A percentile compares a stretch with the other conserved stretches of the same genome.
phyloP scores from a whole-genome alignment of 306 rosid species.

The Begonia masoniana region DNA sequence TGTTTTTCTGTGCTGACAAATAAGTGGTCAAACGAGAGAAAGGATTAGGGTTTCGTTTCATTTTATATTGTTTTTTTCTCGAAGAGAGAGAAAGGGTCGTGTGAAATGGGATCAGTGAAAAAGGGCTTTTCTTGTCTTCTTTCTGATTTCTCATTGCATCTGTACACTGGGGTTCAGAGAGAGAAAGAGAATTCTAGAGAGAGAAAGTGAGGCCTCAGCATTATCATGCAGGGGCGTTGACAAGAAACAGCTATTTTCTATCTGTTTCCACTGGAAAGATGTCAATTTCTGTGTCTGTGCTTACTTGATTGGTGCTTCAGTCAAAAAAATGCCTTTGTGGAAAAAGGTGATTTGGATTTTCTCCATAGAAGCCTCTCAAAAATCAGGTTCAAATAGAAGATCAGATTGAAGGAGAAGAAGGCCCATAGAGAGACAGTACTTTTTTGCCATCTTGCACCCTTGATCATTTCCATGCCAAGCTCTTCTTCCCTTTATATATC shows the following conservation, averaged over 20 bases:
- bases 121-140: slow-evolving; percentile 40
- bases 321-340: too few relatives aligned
- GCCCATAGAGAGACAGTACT: not conserved
- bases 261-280: slow-evolving; percentile 20
- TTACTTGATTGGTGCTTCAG: not conserved
- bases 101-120: slow-evolving; percentile 30
- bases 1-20: slow-evolving; percentile 33
- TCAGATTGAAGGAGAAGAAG: not conserved
- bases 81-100: slow-evolving; percentile 14
- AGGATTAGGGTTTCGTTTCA: slow-evolving; percentile 17
- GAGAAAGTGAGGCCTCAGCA: slow-evolving; percentile 5
- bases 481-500: slow-evolving; percentile 5
- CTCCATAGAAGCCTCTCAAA: not conserved
- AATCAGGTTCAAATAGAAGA: not conserved
- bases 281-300: slow-evolving; percentile 16
- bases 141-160: slow-evolving; percentile 15
- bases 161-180: slow-evolving; percentile 23
- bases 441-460: not conserved
- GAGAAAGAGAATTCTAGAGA: slow-evolving; percentile 16
- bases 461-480: slow-evolving; percentile 19
- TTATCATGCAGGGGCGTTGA: slow-evolving; percentile 58
- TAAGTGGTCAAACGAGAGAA: slow-evolving; percentile 17
- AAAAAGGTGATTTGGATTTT: too few relatives aligned
- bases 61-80: not conserved
- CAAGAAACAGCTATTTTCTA: slow-evolving; percentile 24